Evolutionary conservation across 1,284 basidiomycete species (phyloP), one percentile per base, ranked within the genome.

Genomic region (Ustilago hordei): DNA sequence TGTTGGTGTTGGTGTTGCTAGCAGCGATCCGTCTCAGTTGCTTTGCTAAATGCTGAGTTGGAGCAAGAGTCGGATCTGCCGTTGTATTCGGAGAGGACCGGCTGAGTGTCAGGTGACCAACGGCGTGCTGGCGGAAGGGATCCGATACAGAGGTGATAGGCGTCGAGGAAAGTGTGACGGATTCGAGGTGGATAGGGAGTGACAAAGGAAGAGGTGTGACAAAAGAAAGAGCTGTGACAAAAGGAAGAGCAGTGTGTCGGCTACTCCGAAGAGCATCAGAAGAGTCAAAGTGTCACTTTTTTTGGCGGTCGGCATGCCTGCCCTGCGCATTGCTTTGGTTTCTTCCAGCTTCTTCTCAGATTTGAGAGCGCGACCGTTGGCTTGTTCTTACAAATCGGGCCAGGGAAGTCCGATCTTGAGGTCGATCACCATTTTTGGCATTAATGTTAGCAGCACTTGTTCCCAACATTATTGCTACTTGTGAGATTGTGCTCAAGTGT

Each of bases 301-400:
- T 62, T 36, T 32, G 3, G 12, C 23, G 13, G 1, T 11, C 11
- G 4, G 2, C n/a, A 2, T 56, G 38, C 2, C 4, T 41, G 36
- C 15, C 11, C 58, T 60, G 58, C 58, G 58, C 48, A 36, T 60
- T 55, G 66, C 66, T 50, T 32, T 47, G 57, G 31, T 65, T 64
- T 67, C 70, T 72, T 72, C 70, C 64, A 72, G 64, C 64, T 67
- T 60, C 70, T 72, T 72, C 70, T 67, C 56, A 66, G 55, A 57
- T 9, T 8, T 28, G 4, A 60, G 32, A 48, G 48, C 50, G 47
- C 34, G 41, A 55, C 52, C 15, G 32, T 55, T 15, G 11, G 15
- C 2, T 23, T 0, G 17, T 19, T 28, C 23, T 28, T 28, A 28
- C 3, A 6, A 53, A 60, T 60, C 59, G 59, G 56, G 56, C 13